Base-by-base conservation (phyloP, 2,329 filamentous ascomycete species). In the Hymenoscyphus fraxineus region DNA sequence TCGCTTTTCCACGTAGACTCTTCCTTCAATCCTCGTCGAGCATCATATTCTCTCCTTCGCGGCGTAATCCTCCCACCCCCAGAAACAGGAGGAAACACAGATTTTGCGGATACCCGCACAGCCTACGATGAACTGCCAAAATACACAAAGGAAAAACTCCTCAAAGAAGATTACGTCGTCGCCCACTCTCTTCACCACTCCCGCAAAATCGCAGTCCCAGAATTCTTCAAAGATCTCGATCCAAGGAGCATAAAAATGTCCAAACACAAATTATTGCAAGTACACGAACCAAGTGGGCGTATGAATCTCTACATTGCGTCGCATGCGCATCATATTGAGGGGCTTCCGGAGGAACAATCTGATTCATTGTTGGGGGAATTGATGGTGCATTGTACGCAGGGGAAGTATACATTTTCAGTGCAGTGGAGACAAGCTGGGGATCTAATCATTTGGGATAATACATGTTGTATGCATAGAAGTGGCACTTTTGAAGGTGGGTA, bases 401-500 rank as follows among this genome's bases (percentile, higher is more conserved):
- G 77, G 0, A 80, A 81, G 69, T 82, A 83, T 68, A 72, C 78
- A 0, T 64, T 81, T 7, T 77, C 75, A 6, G 77, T 85, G 3
- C 72, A 76, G 51, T 87, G 83, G 84, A 67, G 80, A 35, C 71
- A 79, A 7, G 69, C 74, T 0, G 79, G 82, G 0, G 85, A 87
- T 70, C 58, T 87, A 63, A 72, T 87, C 16, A 77, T 84, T 19
- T 87, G 85, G 85, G 85, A 88, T 68, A 87, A 87, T 71, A 81
- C 82, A 0, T 80, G 78, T 59, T 81, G 83, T 16, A 78, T 87
- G 77, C 84, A 88, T 73, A 74, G 83, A 6, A 82, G 82, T 0
- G 83, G 83, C 0, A 71, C 72, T 0, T 85, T 82, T 65, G 78
- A 79, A 66, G 80, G 81, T 0, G 80, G 78, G 69, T 81, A 78